Percentiles rank a stretch among this genome's conserved stretches.
Evolutionary conservation across 352 stramenopile genomes (phyloP).

Genomic region (Globisporangium splendens): DNA sequence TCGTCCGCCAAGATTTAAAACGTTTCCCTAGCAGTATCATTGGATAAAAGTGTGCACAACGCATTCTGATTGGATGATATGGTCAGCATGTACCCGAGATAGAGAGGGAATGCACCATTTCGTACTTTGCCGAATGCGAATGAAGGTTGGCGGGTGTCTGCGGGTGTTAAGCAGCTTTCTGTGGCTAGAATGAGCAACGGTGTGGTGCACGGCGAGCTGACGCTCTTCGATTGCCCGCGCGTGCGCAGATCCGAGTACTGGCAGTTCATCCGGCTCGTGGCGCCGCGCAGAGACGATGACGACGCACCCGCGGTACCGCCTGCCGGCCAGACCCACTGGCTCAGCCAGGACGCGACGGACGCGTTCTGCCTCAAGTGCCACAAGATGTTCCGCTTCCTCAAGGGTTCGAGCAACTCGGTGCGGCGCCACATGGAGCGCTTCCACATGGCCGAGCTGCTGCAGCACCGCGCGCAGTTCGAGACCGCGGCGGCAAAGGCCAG

Average conservation of each 20-base stretch:
- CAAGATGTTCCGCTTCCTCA: slow-evolving; percentile 50
- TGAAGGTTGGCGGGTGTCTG: slow-evolving; percentile 6
- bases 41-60: background rate
- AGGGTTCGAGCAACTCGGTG: slow-evolving; percentile 57
- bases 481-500: background rate
- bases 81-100: too few species aligned
- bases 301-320: slow-evolving; percentile 15
- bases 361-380: slow-evolving; percentile 45
- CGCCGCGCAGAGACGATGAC: slow-evolving; percentile 11
- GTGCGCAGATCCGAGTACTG: slow-evolving; percentile 54
- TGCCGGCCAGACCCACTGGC: slow-evolving; percentile 42
- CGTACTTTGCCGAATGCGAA: background rate
- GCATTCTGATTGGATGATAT: slow-evolving; percentile 1
- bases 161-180: slow-evolving; percentile 9
- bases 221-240: slow-evolving; percentile 53
- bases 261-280: slow-evolving; percentile 64
- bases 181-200: slow-evolving; percentile 54
- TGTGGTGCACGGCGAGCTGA: slow-evolving; percentile 38
- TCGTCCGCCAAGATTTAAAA: slow-evolving; percentile 40
- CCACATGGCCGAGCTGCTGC: slow-evolving; percentile 39
- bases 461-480: slow-evolving; percentile 23
- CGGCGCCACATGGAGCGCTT: slow-evolving; percentile 57
- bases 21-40: slow-evolving; percentile 3
- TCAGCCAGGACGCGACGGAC: slow-evolving; percentile 50
- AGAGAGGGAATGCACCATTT: too few species aligned